Base-by-base conservation (phyloP, 1,284 basidiomycete genomes). In the Puccinia sorghi region DNA sequence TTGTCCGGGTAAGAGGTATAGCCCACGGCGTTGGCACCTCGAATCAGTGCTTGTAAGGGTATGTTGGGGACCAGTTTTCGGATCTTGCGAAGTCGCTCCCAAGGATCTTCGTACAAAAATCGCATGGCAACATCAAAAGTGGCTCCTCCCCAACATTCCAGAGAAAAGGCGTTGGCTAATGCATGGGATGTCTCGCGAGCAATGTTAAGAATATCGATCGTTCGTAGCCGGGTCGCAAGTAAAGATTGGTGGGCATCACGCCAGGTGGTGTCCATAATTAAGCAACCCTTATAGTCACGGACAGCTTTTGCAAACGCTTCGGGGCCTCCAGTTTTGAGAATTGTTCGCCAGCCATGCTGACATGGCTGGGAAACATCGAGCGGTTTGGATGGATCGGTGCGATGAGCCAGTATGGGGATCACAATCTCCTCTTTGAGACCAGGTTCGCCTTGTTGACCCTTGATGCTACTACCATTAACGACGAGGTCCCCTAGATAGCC, bases 1-100 rank as follows among this genome's bases (percentile, higher is more conserved):
- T 99, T 99, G 86, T 99, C 97, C 43, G 97, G 96, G 87, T 99
- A 99, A 83, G 93, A 94, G 3, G 97, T 99, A 87, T 99, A 99
- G 57, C 97, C 97, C 81, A 99, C 97, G 82, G 96, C 95, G 85
- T 99, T 99, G 81, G 97, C 97, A 83, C 97, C 97, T 86, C 97
- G 93, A 71, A 99, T 94, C 73, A 99, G 90, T 54, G 97, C 97
- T 86, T 99, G 97, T 85, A 99, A 90, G 20, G 97, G 97, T 84
- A 99, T 95, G 86, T 99, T 99, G 80, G 97, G 97, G 17, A 99
- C 97, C 75, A 99, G 88, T 86, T 94, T 94, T 82, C 97, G 90
- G 80, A 99, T 89, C 57, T 92, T 92, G 82, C 97, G 91, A 87
- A 99, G 87, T 83, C 97, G 90, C 86, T 98, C 96, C 97, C 97